Evolutionary conservation across 2,329 filamentous ascomycete genomes (phyloP), one percentile per base, ranked within the genome.

Genomic region (Trichoderma hamatum): DNA sequence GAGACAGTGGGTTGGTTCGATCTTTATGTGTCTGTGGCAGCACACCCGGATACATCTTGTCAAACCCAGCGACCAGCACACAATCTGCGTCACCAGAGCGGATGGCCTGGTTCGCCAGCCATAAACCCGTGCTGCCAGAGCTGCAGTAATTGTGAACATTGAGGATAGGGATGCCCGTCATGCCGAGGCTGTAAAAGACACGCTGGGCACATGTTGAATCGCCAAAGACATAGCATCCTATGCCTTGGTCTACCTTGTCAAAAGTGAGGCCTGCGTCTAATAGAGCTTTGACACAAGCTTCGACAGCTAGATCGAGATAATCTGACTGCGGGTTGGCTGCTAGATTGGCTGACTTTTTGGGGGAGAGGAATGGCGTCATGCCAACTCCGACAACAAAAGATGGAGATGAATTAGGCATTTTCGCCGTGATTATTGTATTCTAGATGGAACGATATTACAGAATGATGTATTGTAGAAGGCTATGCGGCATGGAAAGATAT

Each of bases 131-230:
- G 28, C 59, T 62, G 3, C 59, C 59, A 34, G 59, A 62, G 59
- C 39, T 49, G 28, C 59, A 62, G 30, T 62, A 62, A 36, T 62
- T 62, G 28, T 62, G 59, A 13, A 62, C 59, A 51, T 62, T 62
- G 28, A 62, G 19, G 4, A 62, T 62, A 6, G 59, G 59, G 3
- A 62, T 62, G 0, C 59, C 43, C 43, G 59, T 62, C 59, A 62
- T 62, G 14, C 59, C 59, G n/a, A 62, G 21, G 59, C 59, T 62
- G 43, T 62, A 62, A 16, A 62, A 62, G 59, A 62, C 59, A 28
- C 59, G 59, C 43, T 62, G 59, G 7, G 39, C 59, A 19, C 59
- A 62, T 34, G 59, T 62, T 51, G 59, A 62, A 19, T 62, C 59
- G n/a, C 59, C 59, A 51, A 62, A 62, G 2, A 62, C 59, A 4